Conservation (phyloP, 352 stramenopile species). For the Aphanomyces astaci region DNA sequence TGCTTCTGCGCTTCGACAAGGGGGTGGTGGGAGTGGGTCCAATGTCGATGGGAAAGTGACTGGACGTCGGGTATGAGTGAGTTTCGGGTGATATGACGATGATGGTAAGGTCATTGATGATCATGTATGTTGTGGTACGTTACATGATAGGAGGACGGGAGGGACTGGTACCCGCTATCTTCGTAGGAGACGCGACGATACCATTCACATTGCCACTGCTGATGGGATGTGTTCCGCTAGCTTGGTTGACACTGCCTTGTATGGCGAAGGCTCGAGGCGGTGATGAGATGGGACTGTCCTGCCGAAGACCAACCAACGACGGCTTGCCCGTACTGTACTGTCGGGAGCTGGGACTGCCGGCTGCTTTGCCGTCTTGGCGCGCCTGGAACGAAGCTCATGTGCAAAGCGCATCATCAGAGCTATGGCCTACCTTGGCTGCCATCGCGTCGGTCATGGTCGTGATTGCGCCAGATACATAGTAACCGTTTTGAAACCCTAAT, state of each 20-base stretch:
- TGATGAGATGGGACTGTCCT: neutral
- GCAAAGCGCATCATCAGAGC: neutral
- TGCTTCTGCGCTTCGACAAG: neutral
- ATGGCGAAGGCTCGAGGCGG: neutral
- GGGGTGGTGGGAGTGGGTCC: neutral
- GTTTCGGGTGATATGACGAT: too few species aligned
- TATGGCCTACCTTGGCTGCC: neutral
- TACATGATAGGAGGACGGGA: too few species aligned
- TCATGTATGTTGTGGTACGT: too few species aligned
- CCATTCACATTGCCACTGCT: neutral
- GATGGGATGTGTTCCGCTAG: neutral
- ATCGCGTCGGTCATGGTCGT: neutral
- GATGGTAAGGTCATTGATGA: too few species aligned
- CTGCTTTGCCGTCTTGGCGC: neutral
- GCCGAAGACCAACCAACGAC: neutral
- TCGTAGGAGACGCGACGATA: too few species aligned
- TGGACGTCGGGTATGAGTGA: neutral
- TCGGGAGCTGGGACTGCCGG: neutral
- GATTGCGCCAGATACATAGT: neutral
- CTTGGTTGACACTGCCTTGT: neutral
- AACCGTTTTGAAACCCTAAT: neutral
- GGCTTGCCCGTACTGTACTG: neutral
- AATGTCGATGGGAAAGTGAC: neutral
- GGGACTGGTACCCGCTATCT: too few species aligned
- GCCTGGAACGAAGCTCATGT: neutral